Conservation (phyloP, 208 protist species). For the Herpetomonas samuelpessoai region DNA sequence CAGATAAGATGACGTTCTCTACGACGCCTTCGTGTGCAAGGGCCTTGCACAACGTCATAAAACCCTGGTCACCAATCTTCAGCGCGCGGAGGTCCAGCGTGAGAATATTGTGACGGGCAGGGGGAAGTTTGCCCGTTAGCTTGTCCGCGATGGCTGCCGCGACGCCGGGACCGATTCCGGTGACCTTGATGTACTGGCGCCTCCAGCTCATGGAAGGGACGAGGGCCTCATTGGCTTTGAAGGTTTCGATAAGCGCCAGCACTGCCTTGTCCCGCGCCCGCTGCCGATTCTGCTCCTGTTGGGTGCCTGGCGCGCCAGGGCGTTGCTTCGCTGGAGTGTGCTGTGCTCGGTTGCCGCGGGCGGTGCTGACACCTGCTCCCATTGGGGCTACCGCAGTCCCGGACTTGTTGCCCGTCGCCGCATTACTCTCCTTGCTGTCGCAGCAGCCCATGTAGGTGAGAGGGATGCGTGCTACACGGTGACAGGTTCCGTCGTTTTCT, state of each 20-base stretch:
- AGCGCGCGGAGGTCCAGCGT: conserved; percentile 61
- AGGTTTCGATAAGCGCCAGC: conserved; percentile 38
- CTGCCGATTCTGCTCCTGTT: conserved; percentile 27
- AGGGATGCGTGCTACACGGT: too few species aligned
- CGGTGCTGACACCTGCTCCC: too few species aligned
- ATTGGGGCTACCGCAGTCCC: neutral
- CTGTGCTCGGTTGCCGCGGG: too few species aligned
- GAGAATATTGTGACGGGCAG: conserved; percentile 24
- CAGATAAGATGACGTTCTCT: conserved; percentile 32
- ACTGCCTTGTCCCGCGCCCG: conserved; percentile 28
- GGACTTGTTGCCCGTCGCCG: neutral
- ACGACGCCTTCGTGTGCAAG: conserved; percentile 38
- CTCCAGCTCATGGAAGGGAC: conserved; percentile 55
- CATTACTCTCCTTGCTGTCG: neutral
- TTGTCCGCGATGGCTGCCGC: conserved; percentile 19
- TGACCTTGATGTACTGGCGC: conserved; percentile 39
- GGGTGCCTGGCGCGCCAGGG: neutral
- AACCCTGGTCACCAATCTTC: conserved; percentile 50
- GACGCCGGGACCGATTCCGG: conserved; percentile 32
- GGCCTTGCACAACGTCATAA: conserved; percentile 35
- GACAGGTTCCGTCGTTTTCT: too few species aligned
- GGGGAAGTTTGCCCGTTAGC: conserved; percentile 13
- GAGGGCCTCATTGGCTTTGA: conserved; percentile 22
- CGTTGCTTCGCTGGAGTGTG: neutral
- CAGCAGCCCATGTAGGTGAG: neutral